Conservation (phyloP, 2,329 filamentous ascomycete species). For the Apiospora arundinis region DNA sequence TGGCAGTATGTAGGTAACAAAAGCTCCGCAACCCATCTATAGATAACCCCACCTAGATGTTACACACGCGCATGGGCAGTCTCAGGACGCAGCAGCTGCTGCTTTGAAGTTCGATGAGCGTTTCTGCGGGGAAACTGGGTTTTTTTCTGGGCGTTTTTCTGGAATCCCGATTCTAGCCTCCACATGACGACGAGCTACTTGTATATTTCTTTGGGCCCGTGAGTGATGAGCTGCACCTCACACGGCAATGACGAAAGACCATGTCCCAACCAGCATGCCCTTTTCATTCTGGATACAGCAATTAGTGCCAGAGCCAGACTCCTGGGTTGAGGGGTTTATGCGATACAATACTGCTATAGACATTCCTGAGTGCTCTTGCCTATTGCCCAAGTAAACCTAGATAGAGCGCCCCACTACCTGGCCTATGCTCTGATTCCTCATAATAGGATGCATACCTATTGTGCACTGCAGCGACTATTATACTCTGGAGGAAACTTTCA, state of each 20-base stretch:
- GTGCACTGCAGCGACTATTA: not conserved
- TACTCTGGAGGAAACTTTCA: not conserved
- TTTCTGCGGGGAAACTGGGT: constrained; percentile 13
- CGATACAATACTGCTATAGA: not conserved
- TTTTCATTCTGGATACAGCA: not conserved
- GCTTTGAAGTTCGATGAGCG: not conserved
- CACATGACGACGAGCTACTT: constrained; percentile 10
- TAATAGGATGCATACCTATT: not conserved
- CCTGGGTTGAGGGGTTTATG: not conserved
- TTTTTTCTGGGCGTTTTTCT: not conserved
- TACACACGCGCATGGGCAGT: not conserved
- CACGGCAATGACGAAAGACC: constrained; percentile 9
- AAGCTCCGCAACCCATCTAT: not conserved
- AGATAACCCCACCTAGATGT: constrained; percentile 1
- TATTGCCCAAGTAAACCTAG: not conserved
- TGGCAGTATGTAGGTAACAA: not conserved
- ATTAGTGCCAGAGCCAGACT: not conserved
- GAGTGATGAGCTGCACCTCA: not conserved
- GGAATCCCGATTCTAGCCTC: constrained; percentile 10
- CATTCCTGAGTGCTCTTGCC: not conserved
- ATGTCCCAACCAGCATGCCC: not conserved
- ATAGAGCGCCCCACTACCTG: not conserved
- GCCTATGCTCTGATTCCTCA: not conserved
- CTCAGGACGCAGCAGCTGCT: not conserved
- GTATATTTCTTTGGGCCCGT: not conserved